These are phyloP conservation scores for Alternaria solani DNA, from an alignment of 2,329 filamentous ascomycete species.

Conservation along the genomic window DNA sequence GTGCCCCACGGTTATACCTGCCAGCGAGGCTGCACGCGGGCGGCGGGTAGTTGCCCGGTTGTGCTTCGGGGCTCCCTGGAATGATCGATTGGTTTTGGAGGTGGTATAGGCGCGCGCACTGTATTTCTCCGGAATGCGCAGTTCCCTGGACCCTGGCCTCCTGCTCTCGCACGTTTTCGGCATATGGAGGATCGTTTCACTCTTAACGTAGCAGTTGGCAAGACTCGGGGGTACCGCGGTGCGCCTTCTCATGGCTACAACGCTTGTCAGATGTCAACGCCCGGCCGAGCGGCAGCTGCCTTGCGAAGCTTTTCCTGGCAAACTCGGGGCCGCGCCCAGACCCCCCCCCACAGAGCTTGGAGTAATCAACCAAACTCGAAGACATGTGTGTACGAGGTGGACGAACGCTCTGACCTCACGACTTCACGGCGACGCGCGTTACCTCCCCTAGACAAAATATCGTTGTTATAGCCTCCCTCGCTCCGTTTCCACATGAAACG, in stretches of 20 bases:
- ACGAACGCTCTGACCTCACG: background rate
- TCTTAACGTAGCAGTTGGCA: background rate
- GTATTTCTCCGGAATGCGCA: background rate
- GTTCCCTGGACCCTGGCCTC: background rate
- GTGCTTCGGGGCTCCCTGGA: background rate
- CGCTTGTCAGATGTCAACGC: background rate
- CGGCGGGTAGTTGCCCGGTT: background rate
- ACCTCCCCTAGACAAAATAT: background rate
- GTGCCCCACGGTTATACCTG: background rate
- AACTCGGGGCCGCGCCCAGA: background rate
- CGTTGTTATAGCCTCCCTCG: background rate
- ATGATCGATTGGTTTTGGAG: background rate
- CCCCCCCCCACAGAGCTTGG: background rate
- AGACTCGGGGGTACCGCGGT: background rate
- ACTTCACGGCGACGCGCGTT: background rate
- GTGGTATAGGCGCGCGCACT: background rate
- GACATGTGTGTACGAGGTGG: background rate
- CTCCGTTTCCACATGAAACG: background rate
- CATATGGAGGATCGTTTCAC: background rate
- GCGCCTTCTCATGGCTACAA: background rate
- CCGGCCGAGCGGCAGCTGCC: background rate
- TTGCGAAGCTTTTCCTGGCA: background rate
- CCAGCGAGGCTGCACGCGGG: background rate
- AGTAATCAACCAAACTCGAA: background rate
- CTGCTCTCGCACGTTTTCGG: background rate